Evolutionary conservation across 805 yeast species (phyloP).

Genomic region (Ogataea trehalophila): DNA sequence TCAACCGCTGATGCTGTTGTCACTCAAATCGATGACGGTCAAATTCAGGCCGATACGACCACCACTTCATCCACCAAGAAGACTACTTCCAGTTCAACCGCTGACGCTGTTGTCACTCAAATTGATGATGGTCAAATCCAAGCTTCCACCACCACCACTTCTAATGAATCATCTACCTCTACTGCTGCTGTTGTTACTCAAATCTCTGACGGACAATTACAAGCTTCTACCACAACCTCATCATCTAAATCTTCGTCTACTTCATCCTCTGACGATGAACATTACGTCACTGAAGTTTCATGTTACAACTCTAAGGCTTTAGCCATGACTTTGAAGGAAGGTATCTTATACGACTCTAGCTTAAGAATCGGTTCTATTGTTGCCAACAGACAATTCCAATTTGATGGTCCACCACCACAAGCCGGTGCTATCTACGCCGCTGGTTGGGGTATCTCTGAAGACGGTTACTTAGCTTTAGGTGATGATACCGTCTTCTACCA

Average conservation of each 20-base stretch:
- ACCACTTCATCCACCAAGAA: conserved; percentile 24
- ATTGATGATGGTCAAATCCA: conserved; percentile 20
- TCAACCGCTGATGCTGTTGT: conserved; percentile 30
- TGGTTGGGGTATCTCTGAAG: conserved; percentile 44
- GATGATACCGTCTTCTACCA: conserved; percentile 43
- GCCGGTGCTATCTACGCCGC: conserved; percentile 51
- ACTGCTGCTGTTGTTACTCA: conserved; percentile 32
- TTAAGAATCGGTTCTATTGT: conserved; percentile 57
- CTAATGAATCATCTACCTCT: conserved; percentile 31
- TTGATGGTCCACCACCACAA: conserved; percentile 64
- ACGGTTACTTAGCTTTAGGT: conserved; percentile 48
- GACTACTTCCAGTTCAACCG: conserved; percentile 31
- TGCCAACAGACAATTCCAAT: conserved; percentile 61
- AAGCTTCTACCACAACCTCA: conserved; percentile 29
- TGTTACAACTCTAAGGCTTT: conserved; percentile 36
- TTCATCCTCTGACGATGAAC: conserved; percentile 23
- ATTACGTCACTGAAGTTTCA: conserved; percentile 23
- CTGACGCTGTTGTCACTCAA: conserved; percentile 21
- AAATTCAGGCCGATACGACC: conserved; percentile 13
- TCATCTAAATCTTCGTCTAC: conserved; percentile 15
- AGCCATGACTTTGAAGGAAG: conserved; percentile 37
- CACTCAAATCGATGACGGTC: conserved; percentile 22
- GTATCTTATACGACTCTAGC: conserved; percentile 40
- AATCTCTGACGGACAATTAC: conserved; percentile 34
- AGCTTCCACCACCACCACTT: conserved; percentile 22